Base-by-base conservation (phyloP, 352 stramenopile species). In the Nothophytophthora sp. region DNA sequence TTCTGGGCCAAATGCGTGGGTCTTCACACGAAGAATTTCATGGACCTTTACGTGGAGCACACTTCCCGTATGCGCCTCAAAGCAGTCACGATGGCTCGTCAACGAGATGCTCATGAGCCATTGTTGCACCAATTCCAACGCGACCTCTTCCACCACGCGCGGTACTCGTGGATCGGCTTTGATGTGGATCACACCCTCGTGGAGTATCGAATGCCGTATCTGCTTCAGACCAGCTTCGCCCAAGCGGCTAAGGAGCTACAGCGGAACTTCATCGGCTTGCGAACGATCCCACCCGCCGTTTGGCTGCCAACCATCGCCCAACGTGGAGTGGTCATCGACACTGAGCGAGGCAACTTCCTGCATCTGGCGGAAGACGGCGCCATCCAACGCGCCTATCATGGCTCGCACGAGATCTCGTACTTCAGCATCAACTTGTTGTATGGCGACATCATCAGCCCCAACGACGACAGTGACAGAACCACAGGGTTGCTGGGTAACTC, bases 81-180 rank as follows among this genome's bases (percentile, higher is more conserved):
- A 40, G 59, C 57, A 36, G 55, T 73, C 37, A 63, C 60, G 8
- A 64, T 76, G 41, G 63, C 48, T 22, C 53, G 46, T 3, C 58
- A 72, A 24, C 50, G 70, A 23, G 50, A 76, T 0, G 30, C 50
- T 19, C 57, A 54, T 18, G 33, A 60, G 11, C 55, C 58, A 29
- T 23, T 74, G 12, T 41, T 59, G n/a, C 50, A 44, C 1, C 70
- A 76, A 57, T 53, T 67, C 3, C 60, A 72, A 12, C 39, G 70
- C 2, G 62, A 66, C 44, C 53, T 76, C 20, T 76, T 75, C 34
- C 57, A 63, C 6, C 52, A 75, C 38, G 34, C 52, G 22, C 43
- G 56, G 7, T 84, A 84, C 57, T 65, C 53, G n/a, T 84, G 73
- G 73, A 70, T 84, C 42, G 73, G 73, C 12, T 84, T 84, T 35